Conservation (phyloP, 2,329 filamentous ascomycete genomes). For the Epichloe gansuensis region DNA sequence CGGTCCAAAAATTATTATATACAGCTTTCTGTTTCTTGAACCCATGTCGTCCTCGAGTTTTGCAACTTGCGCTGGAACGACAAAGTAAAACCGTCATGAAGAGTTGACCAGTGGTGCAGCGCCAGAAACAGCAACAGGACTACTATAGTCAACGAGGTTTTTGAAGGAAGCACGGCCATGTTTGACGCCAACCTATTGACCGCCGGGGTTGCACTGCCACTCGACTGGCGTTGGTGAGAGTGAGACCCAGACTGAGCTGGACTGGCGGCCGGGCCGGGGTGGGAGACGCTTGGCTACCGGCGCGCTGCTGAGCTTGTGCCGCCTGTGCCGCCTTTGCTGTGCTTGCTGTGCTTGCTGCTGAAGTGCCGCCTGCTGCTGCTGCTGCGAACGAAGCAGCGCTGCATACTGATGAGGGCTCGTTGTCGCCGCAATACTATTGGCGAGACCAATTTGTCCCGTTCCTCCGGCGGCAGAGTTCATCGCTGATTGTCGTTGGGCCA, state of each 20-base stretch:
- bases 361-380: slow-evolving; percentile 32
- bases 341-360: slow-evolving; percentile 17
- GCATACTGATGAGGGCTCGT: slow-evolving; percentile 48
- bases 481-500: slow-evolving; percentile 37
- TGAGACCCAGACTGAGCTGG: slow-evolving; percentile 6
- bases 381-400: slow-evolving; percentile 44
- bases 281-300: slow-evolving; percentile 12
- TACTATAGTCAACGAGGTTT: background rate
- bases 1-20: background rate
- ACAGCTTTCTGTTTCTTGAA: background rate
- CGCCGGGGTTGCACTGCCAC: slow-evolving; percentile 26
- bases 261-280: slow-evolving; percentile 12
- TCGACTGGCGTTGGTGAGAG: slow-evolving; percentile 23
- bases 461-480: slow-evolving; percentile 44
- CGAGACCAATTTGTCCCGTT: slow-evolving; percentile 33
- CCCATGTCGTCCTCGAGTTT: background rate
- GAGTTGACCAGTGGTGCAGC: background rate
- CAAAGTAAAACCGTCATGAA: too few species aligned
- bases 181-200: background rate
- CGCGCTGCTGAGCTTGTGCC: slow-evolving; percentile 19
- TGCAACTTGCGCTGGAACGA: background rate
- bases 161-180: background rate
- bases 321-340: slow-evolving; percentile 10
- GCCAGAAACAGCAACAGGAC: background rate
- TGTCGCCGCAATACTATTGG: slow-evolving; percentile 35